phyloP scores from a whole-genome alignment of 768 basidiomycete genomes.

The Chlorophyllum brunneum region DNA sequence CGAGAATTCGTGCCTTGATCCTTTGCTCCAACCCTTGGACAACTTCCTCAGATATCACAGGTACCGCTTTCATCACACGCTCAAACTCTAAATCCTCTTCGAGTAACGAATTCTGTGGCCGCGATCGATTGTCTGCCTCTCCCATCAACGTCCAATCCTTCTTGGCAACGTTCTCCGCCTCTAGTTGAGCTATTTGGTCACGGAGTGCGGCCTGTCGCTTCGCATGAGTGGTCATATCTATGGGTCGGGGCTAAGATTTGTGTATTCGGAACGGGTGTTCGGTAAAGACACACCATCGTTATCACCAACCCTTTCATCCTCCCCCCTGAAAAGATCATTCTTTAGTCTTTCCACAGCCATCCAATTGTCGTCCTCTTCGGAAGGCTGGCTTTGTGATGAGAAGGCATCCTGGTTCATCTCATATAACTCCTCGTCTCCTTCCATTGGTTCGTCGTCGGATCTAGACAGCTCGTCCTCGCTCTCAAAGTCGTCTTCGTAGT shows the following conservation, averaged over 20 bases:
- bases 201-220: conserved; percentile 69
- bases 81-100: conserved; percentile 97
- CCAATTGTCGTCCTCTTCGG: conserved; percentile 29
- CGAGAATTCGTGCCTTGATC: conserved; percentile 86
- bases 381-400: conserved; percentile 14
- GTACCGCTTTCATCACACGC: conserved; percentile 79
- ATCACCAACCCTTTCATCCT: conserved; percentile 48
- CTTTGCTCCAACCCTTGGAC: conserved; percentile 81
- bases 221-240: conserved; percentile 76
- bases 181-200: conserved; percentile 77
- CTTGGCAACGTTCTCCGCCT: conserved; percentile 79
- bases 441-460: conserved; percentile 22
- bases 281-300: conserved; percentile 26
- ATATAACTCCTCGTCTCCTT: conserved; percentile 18
- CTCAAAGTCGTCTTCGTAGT: conserved; percentile 26
- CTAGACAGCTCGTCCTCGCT: conserved; percentile 18
- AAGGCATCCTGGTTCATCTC: conserved; percentile 26
- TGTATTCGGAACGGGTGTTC: conserved; percentile 12
- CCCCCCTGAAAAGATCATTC: conserved; percentile 76
- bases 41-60: conserved; percentile 84
- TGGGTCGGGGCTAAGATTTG: conserved; percentile 7
- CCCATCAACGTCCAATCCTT: conserved; percentile 95
- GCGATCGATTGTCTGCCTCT: conserved; percentile 75
- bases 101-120: conserved; percentile 89
- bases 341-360: conserved; percentile 67